Conservation (phyloP, 2,329 filamentous ascomycete species). For the Talaromyces sp. region DNA sequence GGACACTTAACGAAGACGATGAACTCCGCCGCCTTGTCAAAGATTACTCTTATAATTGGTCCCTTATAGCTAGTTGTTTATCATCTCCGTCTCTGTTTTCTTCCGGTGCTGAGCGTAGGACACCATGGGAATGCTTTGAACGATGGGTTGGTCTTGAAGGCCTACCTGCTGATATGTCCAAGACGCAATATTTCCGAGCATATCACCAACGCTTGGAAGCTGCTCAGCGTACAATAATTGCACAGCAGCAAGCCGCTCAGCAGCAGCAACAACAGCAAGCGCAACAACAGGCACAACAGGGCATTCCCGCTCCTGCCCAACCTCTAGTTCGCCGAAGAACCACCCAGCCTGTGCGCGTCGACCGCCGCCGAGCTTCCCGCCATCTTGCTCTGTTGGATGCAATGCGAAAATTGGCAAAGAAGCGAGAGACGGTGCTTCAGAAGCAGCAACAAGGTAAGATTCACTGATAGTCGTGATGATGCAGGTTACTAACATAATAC, state of each 20-base stretch:
- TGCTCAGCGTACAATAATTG: constrained; percentile 57
- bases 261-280: constrained; percentile 56
- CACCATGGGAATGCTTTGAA: constrained; percentile 98
- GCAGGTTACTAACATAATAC: constrained; percentile 20
- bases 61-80: constrained; percentile 79
- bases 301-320: constrained; percentile 52
- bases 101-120: constrained; percentile 84
- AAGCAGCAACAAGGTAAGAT: constrained; percentile 74
- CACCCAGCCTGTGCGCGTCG: constrained; percentile 73
- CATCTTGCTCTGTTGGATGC: constrained; percentile 86
- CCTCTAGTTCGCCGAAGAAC: constrained; percentile 64
- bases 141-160: constrained; percentile 91
- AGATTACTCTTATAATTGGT: constrained; percentile 97
- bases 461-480: constrained; percentile 2
- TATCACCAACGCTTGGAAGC: constrained; percentile 62
- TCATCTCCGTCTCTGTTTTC: constrained; percentile 69
- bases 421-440: constrained; percentile 76
- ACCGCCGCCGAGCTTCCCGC: constrained; percentile 78
- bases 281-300: constrained; percentile 30
- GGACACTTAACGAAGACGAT: constrained; percentile 86
- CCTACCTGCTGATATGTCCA: constrained; percentile 85
- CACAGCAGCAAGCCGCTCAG: constrained; percentile 54
- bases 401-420: constrained; percentile 93
- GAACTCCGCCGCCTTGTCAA: constrained; percentile 79
- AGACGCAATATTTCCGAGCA: constrained; percentile 89